Conservation (phyloP, 176 grass and related monocot species). For the Triticum timopheevii region DNA sequence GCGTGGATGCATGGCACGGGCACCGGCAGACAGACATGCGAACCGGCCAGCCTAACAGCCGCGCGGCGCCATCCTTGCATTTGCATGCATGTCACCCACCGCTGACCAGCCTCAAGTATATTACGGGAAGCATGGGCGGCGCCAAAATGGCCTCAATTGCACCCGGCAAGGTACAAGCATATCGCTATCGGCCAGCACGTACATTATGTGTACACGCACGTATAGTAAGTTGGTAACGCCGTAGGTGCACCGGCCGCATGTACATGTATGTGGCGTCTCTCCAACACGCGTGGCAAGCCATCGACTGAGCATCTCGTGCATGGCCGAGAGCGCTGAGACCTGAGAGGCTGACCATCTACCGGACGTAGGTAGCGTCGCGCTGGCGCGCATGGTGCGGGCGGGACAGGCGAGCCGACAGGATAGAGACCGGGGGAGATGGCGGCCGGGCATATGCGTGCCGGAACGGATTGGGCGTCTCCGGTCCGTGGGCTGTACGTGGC, state of each 20-base stretch:
- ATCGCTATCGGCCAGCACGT: not conserved
- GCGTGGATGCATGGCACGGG: not conserved
- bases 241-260: not conserved
- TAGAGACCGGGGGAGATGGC: not conserved
- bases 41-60: not conserved
- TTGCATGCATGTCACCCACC: not conserved
- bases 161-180: not conserved
- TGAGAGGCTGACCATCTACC: not conserved
- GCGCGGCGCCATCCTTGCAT: not conserved
- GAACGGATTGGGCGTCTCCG: not conserved
- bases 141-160: not conserved
- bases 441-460: not conserved
- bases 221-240: not conserved
- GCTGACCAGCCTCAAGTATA: not conserved
- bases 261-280: not conserved
- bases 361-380: not conserved
- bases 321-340: not conserved
- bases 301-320: not conserved
- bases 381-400: not conserved
- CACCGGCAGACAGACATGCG: constrained; percentile 14
- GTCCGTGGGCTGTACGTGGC: constrained; percentile 24
- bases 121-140: not conserved
- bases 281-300: not conserved
- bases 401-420: not conserved
- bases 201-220: not conserved